Evolutionary conservation across 2,329 filamentous ascomycete species (phyloP).

Genomic region (Xylariomycetidae sp.): DNA sequence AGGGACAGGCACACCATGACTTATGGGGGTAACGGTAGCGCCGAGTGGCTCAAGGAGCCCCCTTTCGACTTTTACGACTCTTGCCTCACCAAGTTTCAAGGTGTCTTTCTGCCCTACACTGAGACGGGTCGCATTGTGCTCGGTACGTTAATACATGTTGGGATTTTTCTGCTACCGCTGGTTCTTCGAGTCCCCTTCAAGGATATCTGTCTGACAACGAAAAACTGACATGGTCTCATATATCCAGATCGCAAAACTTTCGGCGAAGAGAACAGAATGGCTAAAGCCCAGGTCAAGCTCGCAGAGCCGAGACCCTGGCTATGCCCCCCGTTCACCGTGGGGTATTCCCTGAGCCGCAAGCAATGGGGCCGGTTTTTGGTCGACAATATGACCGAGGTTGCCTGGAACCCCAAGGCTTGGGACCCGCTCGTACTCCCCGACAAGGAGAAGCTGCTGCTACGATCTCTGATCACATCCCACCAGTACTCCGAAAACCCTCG

Average conservation of each 20-base stretch:
- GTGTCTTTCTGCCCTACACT: conserved; percentile 24
- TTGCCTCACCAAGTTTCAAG: conserved; percentile 13
- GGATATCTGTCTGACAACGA: no score
- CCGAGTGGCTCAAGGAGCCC: conserved; percentile 21
- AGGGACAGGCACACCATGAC: conserved; percentile 12
- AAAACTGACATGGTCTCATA: no score
- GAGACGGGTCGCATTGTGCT: conserved; percentile 23
- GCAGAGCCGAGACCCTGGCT: conserved; percentile 14
- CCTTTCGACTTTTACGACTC: conserved; percentile 17
- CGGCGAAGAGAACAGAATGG: conserved; percentile 18
- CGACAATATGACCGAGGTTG: conserved; percentile 17
- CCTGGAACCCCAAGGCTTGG: conserved; percentile 21
- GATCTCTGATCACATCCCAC: conserved; percentile 24
- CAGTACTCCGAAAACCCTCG: conserved; percentile 18
- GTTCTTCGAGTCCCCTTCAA: no score
- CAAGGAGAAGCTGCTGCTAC: conserved; percentile 22
- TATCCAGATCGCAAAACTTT: conserved; percentile 27
- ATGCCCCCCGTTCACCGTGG: conserved; percentile 23
- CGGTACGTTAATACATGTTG: no score
- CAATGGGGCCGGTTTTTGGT: conserved; percentile 23
- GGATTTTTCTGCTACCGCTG: no score
- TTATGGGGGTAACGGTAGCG: conserved; percentile 22
- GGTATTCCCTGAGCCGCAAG: conserved; percentile 22
- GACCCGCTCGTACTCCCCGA: conserved; percentile 20
- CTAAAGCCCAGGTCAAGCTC: conserved; percentile 9